Evolutionary conservation across 1,139 yeast species (phyloP).

Genomic region (Kodamaea ohmeri): DNA sequence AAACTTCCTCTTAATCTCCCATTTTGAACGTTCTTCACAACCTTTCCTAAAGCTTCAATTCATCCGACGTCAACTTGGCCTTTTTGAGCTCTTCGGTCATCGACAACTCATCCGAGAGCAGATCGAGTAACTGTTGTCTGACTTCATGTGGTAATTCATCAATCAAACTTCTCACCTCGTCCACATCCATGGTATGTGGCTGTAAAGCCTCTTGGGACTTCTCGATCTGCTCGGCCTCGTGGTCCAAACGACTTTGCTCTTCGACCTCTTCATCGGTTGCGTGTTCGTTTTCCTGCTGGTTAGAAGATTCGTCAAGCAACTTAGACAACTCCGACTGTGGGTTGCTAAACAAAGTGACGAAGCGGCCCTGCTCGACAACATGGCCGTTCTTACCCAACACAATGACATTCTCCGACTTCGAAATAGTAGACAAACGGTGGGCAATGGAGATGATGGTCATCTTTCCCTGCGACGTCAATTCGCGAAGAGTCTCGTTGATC

Average conservation of each 20-base stretch:
- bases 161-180: conserved; percentile 31
- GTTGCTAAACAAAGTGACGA: conserved; percentile 42
- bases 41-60: not conserved
- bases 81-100: conserved; percentile 15
- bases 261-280: conserved; percentile 23
- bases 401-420: conserved; percentile 53
- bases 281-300: conserved; percentile 22
- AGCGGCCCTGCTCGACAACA: conserved; percentile 43
- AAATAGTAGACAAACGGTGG: conserved; percentile 80
- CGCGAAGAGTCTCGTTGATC: conserved; percentile 58
- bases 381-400: conserved; percentile 49
- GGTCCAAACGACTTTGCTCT: conserved; percentile 25
- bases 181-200: conserved; percentile 20
- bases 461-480: conserved; percentile 54
- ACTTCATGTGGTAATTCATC: conserved; percentile 40
- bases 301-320: conserved; percentile 39
- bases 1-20: not conserved
- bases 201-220: conserved; percentile 16
- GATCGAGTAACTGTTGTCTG: conserved; percentile 25
- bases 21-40: not conserved
- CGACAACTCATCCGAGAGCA: conserved; percentile 4
- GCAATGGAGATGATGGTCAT: conserved; percentile 90
- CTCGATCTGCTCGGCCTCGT: conserved; percentile 29
- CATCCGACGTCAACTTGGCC: conserved; percentile 11
- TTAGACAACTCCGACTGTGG: conserved; percentile 45